phyloP scores from a whole-genome alignment of 805 yeast species.

The Saccharomycopsis sp. region DNA sequence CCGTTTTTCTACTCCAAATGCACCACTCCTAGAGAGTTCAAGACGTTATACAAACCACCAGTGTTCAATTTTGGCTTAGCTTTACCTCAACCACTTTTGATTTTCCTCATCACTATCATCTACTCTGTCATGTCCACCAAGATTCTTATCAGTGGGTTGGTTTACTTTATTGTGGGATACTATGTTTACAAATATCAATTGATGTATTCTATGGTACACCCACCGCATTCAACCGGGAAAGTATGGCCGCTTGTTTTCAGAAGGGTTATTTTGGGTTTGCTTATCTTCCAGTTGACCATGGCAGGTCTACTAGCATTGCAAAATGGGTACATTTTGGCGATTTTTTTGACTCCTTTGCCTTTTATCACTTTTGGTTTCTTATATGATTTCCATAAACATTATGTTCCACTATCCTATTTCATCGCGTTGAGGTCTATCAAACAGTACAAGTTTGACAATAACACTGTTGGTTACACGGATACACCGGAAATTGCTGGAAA shows the following conservation, averaged over 20 bases:
- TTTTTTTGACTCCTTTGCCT: constrained; percentile 69
- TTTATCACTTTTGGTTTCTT: constrained; percentile 52
- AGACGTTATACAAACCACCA: constrained; percentile 77
- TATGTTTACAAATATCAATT: constrained; percentile 87
- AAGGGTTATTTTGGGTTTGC: constrained; percentile 69
- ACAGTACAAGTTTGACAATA: constrained; percentile 23
- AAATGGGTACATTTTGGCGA: constrained; percentile 67
- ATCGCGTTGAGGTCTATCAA: constrained; percentile 81
- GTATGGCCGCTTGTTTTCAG: constrained; percentile 90
- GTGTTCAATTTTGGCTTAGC: constrained; percentile 84
- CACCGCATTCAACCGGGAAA: constrained; percentile 93
- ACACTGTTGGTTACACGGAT: constrained; percentile 8
- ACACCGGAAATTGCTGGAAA: constrained; percentile 1
- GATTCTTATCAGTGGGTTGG: constrained; percentile 72
- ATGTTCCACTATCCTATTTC: constrained; percentile 71
- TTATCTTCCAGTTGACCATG: constrained; percentile 85
- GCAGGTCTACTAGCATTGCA: constrained; percentile 82
- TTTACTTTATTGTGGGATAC: constrained; percentile 78
- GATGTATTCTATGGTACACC: constrained; percentile 84
- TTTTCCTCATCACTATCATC: constrained; percentile 73
- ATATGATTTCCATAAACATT: constrained; percentile 76
- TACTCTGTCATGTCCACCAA: constrained; percentile 87
- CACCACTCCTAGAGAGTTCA: constrained; percentile 76
- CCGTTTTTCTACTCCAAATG: constrained; percentile 57
- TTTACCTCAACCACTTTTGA: constrained; percentile 83